Base-by-base conservation (phyloP, 306 rosid species). In the Gynostemma pentaphyllum region DNA sequence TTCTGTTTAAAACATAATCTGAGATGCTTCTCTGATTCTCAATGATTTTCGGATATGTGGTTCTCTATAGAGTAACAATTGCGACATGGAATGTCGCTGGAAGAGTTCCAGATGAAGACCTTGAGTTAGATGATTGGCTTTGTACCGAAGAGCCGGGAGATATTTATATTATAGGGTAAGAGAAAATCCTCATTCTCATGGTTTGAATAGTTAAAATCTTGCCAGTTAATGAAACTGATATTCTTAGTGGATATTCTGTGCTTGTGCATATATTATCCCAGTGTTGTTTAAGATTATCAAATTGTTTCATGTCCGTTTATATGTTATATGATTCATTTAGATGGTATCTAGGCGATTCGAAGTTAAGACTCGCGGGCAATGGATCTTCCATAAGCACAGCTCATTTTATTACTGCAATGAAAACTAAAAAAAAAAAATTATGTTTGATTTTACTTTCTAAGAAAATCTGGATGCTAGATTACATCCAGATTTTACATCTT, bases 41-140 rank as follows among this genome's bases (percentile, higher is more conserved):
- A 75, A 68, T 42, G 23, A 62, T 46, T 62, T 56, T 44, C 52
- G 64, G 51, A 56, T 56, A 59, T 44, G 64, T 78, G 75, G 45
- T 72, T 74, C 66, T 53, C 8, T 80, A 67, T 81, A 91, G 95
- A 84, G 87, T 92, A 55, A 81, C 87, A 44, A 71, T 88, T 73
- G 90, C 94, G 44, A 84, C 83, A 39, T 92, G 99, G 99, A 92
- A 92, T 80, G 99, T 88, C 34, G 96, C 85, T 64, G 99, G 96
- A 81, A 84, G 69, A 79, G 42, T 36, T 79, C 99, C 99, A n/a
- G 0, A 46, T 63, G 84, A 79, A 24, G 87, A 84, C 62, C 85
- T 88, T 68, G 81, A 86, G 66, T 86, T 92, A 70, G 90, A 88
- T 64, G 88, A 86, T 23, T 92, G 99, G 99, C 81, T 92, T 66